Base-by-base conservation (phyloP, 106 monocot species). In the Allium sativum region DNA sequence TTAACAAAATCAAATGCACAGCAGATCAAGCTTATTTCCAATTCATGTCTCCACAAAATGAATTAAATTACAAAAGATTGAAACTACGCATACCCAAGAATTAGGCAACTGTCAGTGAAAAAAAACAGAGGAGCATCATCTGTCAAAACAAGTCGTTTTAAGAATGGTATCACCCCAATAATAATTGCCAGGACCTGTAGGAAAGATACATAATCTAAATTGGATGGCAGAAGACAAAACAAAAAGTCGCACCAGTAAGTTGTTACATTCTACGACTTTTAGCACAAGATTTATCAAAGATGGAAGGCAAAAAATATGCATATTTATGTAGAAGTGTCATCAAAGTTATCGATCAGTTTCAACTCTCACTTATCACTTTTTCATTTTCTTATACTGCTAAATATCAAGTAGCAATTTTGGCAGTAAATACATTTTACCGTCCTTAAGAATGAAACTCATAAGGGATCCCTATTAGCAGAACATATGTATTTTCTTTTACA, bases 31-130 rank as follows among this genome's bases (percentile, higher is more conserved):
- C 42, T 41, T 13, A 8, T 19, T 56, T 15, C 7, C 18, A 13
- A 58, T 41, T 42, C 40, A 58, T 13, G 40, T 41, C 58, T 40
- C 31, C 31, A 31, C 31, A 3, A 31, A 31, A 60, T 31, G 44
- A 60, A 43, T 0, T 43, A 43, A 60, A 43, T n/a, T 42, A 60
- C 7, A 58, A 41, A 40, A 21, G 22, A 58, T 43, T 60, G 11
- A 43, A 15, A 11, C n/a, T 17, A n/a, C 17, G 18, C 42, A 60
- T 95, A 95, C 94, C 94, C 94, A 20, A 95, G 94, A 71, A 95
- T 90, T 58, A 95, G 81, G 65, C 90, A 95, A 71, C 94, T 95
- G 58, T 95, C 94, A 44, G 94, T 95, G 75, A 95, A 79, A 66
- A 95, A 95, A 81, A 87, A 95, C 6, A 95, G 59, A 9, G 94